Base-by-base conservation (phyloP, 257 asterid genomes). In the Cinchona pubescens region DNA sequence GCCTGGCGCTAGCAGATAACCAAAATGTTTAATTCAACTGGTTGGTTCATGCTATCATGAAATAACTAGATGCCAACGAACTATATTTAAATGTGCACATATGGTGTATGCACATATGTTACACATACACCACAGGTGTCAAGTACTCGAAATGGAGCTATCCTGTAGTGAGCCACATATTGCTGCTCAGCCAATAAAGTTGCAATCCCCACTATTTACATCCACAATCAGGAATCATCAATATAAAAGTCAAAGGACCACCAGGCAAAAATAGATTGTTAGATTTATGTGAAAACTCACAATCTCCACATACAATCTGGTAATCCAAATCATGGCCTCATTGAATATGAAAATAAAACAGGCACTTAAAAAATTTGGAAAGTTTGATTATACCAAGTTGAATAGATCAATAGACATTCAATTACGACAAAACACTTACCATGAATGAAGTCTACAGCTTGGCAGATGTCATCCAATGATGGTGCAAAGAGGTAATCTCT, bases 401-500 rank as follows among this genome's bases (percentile, higher is more conserved):
- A 21, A 19, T 11, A 59, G 25, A 30, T 58, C 42, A 21, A 19
- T 11, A 59, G 25, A 30, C 12, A 59, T 23, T 13, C 5, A 29
- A 27, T n/a, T 10, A 60, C 38, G 35, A 11, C 5, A 25, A 23
- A 40, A 38, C 10, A 72, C 76, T 65, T 46, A 86, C 90, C 85
- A 21, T 81, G 80, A 79, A 83, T 86, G 69, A 86, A 83, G n/a
- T 81, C 85, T 45, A 86, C 86, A 34, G 87, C 90, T 79, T 30
- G 83, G 76, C 82, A 68, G 74, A 86, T 86, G 59, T 83, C 76
- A 56, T 21, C 66, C 61, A 86, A 37, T 46, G 87, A 86, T 63
- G 86, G 90, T 62, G 90, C 90, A 60, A 81, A 86, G 55, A 83
- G 75, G 70, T 86, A 86, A 78, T 86, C 90, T 79, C 90, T 83